Conservation (phyloP, 805 yeast species). For the Zygoascus tannicola region DNA sequence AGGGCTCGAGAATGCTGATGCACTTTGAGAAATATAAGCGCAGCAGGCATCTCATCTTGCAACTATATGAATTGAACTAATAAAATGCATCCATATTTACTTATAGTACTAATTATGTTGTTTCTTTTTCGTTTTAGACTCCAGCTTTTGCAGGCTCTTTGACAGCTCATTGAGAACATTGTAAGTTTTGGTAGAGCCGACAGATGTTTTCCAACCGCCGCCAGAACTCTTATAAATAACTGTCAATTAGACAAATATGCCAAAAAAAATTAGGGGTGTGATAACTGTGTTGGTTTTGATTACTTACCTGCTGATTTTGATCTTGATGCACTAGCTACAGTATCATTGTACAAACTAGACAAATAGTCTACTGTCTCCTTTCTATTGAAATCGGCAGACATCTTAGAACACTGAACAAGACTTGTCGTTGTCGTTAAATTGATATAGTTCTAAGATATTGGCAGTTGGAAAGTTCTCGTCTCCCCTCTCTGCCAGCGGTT, state of each 20-base stretch:
- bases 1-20: constrained; percentile 16
- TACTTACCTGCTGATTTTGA: constrained; percentile 7
- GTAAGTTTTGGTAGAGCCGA: constrained; percentile 4
- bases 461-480: no score
- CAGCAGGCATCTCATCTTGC: background rate
- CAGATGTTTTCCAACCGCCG: constrained; percentile 17
- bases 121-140: background rate
- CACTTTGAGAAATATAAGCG: constrained; percentile 10
- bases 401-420: no score
- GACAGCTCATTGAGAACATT: constrained; percentile 8
- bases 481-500: no score
- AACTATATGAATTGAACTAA: background rate
- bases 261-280: no score
- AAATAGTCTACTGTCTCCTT: constrained; percentile 14
- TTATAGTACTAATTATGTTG: no score
- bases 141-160: constrained; percentile 4
- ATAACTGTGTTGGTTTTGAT: background rate
- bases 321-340: constrained; percentile 5
- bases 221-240: constrained; percentile 15
- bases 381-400: constrained; percentile 3
- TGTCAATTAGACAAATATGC: background rate
- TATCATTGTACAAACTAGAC: constrained; percentile 8
- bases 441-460: no score
- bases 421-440: no score
- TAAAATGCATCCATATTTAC: background rate